Percentiles rank a stretch among this genome's conserved stretches.
Evolutionary conservation across 805 yeast species (phyloP).

Genomic region (Komagataella pastoris): DNA sequence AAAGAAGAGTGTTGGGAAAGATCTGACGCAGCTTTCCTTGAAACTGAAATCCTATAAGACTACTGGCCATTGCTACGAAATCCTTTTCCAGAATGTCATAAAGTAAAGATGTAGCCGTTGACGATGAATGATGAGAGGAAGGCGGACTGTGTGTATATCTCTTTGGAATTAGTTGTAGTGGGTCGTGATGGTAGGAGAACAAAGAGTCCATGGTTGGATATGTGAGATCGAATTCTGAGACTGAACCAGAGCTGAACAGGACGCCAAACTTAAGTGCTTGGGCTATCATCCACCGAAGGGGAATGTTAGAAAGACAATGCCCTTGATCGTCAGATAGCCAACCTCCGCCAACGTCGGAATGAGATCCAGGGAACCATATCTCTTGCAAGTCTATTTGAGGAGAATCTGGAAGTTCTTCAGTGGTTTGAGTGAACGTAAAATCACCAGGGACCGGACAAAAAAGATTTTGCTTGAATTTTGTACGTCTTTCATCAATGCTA

Average conservation of each 20-base stretch:
- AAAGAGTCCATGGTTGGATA: slow-evolving; percentile 27
- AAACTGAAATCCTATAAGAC: neutral
- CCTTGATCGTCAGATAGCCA: slow-evolving; percentile 36
- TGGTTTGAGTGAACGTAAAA: neutral
- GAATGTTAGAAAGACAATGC: slow-evolving; percentile 30
- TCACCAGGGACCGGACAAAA: slow-evolving; percentile 24
- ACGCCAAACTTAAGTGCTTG: slow-evolving; percentile 41
- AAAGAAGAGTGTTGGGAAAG: slow-evolving; percentile 4
- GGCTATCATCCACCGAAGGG: slow-evolving; percentile 49
- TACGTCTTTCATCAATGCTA: slow-evolving; percentile 53
- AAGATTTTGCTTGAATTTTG: slow-evolving; percentile 45
- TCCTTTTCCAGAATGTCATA: neutral
- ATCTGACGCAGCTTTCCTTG: neutral
- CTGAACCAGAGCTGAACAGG: slow-evolving; percentile 23
- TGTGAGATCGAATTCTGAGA: slow-evolving; percentile 25
- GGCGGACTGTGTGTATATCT: neutral
- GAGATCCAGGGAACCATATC: slow-evolving; percentile 59
- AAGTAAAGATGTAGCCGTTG: neutral
- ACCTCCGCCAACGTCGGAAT: slow-evolving; percentile 60
- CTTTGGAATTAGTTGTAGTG: slow-evolving; percentile 10
- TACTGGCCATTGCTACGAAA: neutral
- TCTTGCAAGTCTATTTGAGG: slow-evolving; percentile 27
- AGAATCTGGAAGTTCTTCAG: slow-evolving; percentile 1
- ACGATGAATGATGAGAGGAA: neutral
- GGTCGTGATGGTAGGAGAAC: slow-evolving; percentile 39